Conservation (phyloP, 768 basidiomycete species). For the Strobilomyces echinocephalus region DNA sequence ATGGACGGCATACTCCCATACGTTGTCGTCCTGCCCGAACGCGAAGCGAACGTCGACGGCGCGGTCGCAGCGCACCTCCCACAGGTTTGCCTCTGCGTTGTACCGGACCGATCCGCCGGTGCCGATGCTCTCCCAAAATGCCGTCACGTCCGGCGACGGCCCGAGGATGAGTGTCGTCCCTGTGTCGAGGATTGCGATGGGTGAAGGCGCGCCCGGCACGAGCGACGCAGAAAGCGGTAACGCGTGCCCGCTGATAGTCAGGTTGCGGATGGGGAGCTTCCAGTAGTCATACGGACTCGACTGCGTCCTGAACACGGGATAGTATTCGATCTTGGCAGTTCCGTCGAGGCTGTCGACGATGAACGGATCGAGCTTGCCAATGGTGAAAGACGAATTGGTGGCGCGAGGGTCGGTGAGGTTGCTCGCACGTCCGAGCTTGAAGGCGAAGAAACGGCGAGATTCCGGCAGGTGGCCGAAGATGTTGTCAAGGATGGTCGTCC, state of each 20-base stretch:
- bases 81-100: slow-evolving; percentile 34
- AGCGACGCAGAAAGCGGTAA: slow-evolving; percentile 44
- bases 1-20: slow-evolving; percentile 41
- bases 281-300: slow-evolving; percentile 47
- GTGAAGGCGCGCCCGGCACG: slow-evolving; percentile 35
- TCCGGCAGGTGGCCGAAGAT: slow-evolving; percentile 41
- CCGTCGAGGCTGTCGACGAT: slow-evolving; percentile 23
- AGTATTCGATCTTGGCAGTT: slow-evolving; percentile 31
- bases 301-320: slow-evolving; percentile 37
- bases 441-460: slow-evolving; percentile 43
- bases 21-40: slow-evolving; percentile 35
- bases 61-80: slow-evolving; percentile 49
- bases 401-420: slow-evolving; percentile 13
- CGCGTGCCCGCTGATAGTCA: slow-evolving; percentile 41
- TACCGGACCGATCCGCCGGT: slow-evolving; percentile 35
- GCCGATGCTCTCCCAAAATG: slow-evolving; percentile 48
- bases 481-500: slow-evolving; percentile 45
- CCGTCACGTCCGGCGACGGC: slow-evolving; percentile 46
- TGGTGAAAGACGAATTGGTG: slow-evolving; percentile 43
- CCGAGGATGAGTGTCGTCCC: slow-evolving; percentile 57
- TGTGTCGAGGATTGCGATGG: slow-evolving; percentile 60
- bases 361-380: slow-evolving; percentile 44
- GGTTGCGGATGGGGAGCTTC: slow-evolving; percentile 46
- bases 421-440: slow-evolving; percentile 40
- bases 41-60: slow-evolving; percentile 43